Percentiles rank a stretch among this genome's conserved stretches.
These are phyloP conservation scores for Venturia effusa DNA, from an alignment of 2,329 filamentous ascomycete genomes.

Conservation along the genomic window DNA sequence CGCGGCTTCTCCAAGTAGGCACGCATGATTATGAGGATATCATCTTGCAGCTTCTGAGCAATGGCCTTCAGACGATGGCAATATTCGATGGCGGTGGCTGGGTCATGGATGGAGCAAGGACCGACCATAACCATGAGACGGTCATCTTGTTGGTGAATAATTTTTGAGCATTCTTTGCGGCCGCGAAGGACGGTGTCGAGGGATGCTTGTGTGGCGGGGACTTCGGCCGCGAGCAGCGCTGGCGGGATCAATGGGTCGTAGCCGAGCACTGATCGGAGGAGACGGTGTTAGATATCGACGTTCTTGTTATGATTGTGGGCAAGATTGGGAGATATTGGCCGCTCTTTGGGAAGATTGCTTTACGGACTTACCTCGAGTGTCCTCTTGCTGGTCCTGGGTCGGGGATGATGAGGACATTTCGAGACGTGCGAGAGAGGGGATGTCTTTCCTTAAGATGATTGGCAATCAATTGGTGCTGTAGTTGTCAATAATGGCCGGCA, in stretches of 20 bases:
- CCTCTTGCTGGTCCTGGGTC: background rate
- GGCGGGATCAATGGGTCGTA: slow-evolving; percentile 91
- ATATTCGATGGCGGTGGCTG: slow-evolving; percentile 79
- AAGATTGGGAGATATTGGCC: background rate
- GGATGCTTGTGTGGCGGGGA: slow-evolving; percentile 53
- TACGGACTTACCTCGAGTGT: slow-evolving; percentile 4
- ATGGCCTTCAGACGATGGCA: slow-evolving; percentile 65
- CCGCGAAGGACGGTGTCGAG: slow-evolving; percentile 61
- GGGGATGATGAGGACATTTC: background rate
- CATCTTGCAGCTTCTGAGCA: slow-evolving; percentile 66
- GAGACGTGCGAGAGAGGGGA: background rate
- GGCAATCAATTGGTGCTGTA: background rate
- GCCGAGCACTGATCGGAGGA: slow-evolving; percentile 56
- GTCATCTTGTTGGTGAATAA: slow-evolving; percentile 71
- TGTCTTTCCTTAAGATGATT: background rate
- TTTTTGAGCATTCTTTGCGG: slow-evolving; percentile 56
- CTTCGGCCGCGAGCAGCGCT: slow-evolving; percentile 74
- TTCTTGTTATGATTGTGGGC: background rate
- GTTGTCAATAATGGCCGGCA: background rate
- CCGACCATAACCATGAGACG: slow-evolving; percentile 90
- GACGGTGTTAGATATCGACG: background rate
- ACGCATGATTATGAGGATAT: slow-evolving; percentile 91
- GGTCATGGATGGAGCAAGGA: slow-evolving; percentile 96
- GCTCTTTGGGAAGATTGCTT: background rate
- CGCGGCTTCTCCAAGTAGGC: slow-evolving; percentile 98